phyloP scores from a whole-genome alignment of 371 early-diverging fungal species.

The Mucor plumbeus region DNA sequence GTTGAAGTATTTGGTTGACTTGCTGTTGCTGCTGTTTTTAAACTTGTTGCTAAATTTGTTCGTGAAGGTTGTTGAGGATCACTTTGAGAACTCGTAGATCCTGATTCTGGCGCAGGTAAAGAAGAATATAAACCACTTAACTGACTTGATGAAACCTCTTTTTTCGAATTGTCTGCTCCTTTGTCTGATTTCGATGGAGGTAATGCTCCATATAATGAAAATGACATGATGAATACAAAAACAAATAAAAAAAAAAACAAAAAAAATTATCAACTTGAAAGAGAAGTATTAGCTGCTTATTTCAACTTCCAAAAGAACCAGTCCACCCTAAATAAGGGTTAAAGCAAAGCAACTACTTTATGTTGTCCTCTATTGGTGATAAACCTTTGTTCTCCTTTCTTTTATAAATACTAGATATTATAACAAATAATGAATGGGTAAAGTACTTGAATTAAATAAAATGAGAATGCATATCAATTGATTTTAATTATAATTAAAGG shows the following conservation, averaged over 20 bases:
- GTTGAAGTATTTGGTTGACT: neutral
- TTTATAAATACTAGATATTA: neutral
- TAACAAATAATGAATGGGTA: neutral
- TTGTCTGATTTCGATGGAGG: constrained; percentile 34
- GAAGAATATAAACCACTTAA: constrained; percentile 29
- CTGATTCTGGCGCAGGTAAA: constrained; percentile 30
- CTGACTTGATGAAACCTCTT: neutral
- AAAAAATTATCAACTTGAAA: neutral
- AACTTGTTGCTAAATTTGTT: neutral
- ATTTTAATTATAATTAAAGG: constrained; percentile 11
- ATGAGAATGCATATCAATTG: neutral
- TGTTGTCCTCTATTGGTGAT: too few species aligned
- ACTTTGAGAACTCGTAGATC: constrained; percentile 1
- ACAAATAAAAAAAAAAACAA: too few species aligned
- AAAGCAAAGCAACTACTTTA: too few species aligned
- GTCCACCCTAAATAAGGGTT: neutral
- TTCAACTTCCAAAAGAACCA: neutral
- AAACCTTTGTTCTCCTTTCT: neutral
- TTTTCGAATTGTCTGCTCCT: constrained; percentile 10
- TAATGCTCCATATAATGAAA: constrained; percentile 33
- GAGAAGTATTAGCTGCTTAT: too few species aligned
- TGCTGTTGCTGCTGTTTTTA: constrained; percentile 8
- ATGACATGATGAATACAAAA: constrained; percentile 23
- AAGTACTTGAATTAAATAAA: neutral
- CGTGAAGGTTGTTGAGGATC: neutral